These are phyloP conservation scores for Trichosanthes cucumerina DNA, from an alignment of 306 rosid species.

Conservation along the genomic window DNA sequence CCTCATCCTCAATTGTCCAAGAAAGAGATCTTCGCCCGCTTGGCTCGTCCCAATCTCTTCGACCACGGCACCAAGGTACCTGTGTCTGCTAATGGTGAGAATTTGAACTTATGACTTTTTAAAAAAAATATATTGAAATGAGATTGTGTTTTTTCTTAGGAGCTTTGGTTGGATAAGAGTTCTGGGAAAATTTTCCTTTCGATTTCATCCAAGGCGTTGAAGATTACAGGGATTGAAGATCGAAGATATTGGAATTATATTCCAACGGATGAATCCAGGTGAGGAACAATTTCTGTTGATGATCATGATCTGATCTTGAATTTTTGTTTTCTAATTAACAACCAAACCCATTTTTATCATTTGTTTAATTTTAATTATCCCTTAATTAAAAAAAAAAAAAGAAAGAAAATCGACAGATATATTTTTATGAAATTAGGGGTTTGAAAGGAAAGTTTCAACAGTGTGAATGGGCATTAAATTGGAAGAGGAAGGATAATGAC, in stretches of 20 bases:
- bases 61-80: slow-evolving; percentile 33
- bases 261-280: slow-evolving; percentile 82
- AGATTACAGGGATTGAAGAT: slow-evolving; percentile 80
- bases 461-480: background rate
- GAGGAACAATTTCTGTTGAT: background rate
- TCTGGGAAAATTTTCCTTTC: slow-evolving; percentile 46
- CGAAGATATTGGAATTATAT: slow-evolving; percentile 81
- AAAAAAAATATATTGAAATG: background rate
- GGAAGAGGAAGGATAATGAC: background rate
- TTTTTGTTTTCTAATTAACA: too few relatives aligned
- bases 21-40: slow-evolving; percentile 46
- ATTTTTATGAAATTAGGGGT: background rate
- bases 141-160: slow-evolving; percentile 22
- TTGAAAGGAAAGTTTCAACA: background rate
- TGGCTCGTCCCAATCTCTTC: slow-evolving; percentile 45
- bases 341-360: too few relatives aligned
- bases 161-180: slow-evolving; percentile 54
- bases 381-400: too few relatives aligned
- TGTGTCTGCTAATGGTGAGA: too few relatives aligned
- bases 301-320: background rate
- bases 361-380: too few relatives aligned
- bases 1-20: slow-evolving; percentile 18
- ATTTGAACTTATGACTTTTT: background rate
- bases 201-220: slow-evolving; percentile 58
- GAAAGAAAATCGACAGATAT: too few relatives aligned